These are phyloP conservation scores for Ehretia macrophylla DNA, from an alignment of 257 asterid genomes.

Conservation along the genomic window DNA sequence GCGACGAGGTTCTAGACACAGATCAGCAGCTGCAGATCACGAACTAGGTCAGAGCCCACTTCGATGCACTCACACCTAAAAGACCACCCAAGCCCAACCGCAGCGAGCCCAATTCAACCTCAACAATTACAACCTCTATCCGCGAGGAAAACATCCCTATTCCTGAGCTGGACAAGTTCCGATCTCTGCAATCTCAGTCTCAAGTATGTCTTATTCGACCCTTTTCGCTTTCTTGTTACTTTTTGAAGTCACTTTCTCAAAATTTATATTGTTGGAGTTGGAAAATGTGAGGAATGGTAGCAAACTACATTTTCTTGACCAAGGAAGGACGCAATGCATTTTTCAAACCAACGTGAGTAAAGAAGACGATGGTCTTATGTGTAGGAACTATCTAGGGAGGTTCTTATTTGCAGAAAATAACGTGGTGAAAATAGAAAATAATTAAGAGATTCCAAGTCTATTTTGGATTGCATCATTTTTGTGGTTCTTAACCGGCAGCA, in stretches of 20 bases:
- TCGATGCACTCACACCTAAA: conserved; percentile 38
- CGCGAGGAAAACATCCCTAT: conserved; percentile 16
- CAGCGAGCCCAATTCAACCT: conserved; percentile 24
- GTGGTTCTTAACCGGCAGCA: neutral
- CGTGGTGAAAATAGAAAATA: conserved; percentile 9
- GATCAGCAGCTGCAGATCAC: conserved; percentile 36
- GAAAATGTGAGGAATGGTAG: neutral
- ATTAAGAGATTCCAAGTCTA: conserved; percentile 24
- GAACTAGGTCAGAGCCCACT: conserved; percentile 28
- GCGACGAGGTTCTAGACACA: conserved; percentile 40
- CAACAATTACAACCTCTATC: neutral
- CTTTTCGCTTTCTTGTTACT: no score
- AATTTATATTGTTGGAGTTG: neutral
- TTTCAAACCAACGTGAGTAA: conserved; percentile 19
- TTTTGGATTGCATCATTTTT: conserved; percentile 20
- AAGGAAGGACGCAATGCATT: conserved; percentile 3
- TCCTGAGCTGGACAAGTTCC: conserved; percentile 34
- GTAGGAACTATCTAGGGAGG: conserved; percentile 28
- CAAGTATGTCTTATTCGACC: conserved; percentile 9
- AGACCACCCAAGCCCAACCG: conserved; percentile 40
- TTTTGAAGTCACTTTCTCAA: no score
- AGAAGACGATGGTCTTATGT: conserved; percentile 5
- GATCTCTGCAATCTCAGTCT: conserved; percentile 32
- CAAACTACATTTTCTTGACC: conserved; percentile 1
- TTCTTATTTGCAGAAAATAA: conserved; percentile 20